Evolutionary conservation across 768 basidiomycete genomes (phyloP).

Genomic region (Macrocybe gigantea): DNA sequence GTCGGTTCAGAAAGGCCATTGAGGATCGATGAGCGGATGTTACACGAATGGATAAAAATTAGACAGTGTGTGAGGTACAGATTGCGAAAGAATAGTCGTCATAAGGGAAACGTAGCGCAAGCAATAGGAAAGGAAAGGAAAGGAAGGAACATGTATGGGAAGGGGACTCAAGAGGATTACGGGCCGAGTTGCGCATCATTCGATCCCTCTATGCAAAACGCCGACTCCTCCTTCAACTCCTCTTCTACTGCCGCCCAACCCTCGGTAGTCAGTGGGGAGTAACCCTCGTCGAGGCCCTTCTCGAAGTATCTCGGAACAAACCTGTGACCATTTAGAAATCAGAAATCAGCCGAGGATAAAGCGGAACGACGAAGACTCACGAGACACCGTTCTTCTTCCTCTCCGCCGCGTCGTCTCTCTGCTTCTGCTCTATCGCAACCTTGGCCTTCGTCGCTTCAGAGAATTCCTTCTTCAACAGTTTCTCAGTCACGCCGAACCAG

Average conservation of each 20-base stretch:
- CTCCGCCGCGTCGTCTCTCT: conserved; percentile 85
- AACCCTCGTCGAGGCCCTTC: conserved; percentile 58
- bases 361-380: conserved; percentile 43
- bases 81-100: neutral
- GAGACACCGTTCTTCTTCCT: conserved; percentile 73
- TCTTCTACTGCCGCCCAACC: conserved; percentile 72
- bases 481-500: conserved; percentile 80
- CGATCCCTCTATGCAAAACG: conserved; percentile 22
- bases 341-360: neutral
- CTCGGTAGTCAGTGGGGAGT: conserved; percentile 59
- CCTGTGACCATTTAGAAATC: conserved; percentile 24
- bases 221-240: conserved; percentile 45
- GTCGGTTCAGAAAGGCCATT: too few species aligned
- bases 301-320: conserved; percentile 78
- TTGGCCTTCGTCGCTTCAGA: conserved; percentile 90
- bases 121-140: neutral
- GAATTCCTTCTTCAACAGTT: conserved; percentile 79
- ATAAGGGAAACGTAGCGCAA: neutral
- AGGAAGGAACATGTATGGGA: neutral
- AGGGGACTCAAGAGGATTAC: neutral
- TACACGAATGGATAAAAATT: too few species aligned
- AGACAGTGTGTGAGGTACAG: too few species aligned
- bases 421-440: conserved; percentile 86
- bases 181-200: neutral
- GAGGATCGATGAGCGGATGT: too few species aligned